phyloP scores from a whole-genome alignment of 306 rosid species.

The Trifolium fragiferum region DNA sequence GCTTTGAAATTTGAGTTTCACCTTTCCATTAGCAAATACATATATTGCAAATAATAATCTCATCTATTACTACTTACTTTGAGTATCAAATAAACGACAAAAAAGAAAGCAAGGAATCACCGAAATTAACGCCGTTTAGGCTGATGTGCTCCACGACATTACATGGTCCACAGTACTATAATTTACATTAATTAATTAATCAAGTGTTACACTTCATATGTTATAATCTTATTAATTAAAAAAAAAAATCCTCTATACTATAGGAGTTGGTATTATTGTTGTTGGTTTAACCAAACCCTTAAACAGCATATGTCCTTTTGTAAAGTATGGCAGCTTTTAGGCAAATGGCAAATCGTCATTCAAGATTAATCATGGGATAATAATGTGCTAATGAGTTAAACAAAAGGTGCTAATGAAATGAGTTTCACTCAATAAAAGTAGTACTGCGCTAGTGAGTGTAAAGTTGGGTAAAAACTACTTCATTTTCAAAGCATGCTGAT shows the following conservation, averaged over 20 bases:
- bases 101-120: conserved; percentile 84
- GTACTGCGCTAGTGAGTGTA: conserved; percentile 43
- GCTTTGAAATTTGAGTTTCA: conserved; percentile 71
- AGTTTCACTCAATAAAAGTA: no score
- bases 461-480: conserved; percentile 35
- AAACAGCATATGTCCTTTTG: background rate
- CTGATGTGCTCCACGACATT: conserved; percentile 75
- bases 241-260: background rate
- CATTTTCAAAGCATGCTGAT: conserved; percentile 32
- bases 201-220: background rate
- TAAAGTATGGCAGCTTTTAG: conserved; percentile 52
- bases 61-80: conserved; percentile 44
- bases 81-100: conserved; percentile 87
- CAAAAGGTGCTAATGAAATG: no score
- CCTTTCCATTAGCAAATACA: conserved; percentile 38
- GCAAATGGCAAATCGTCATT: conserved; percentile 41
- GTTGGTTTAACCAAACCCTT: conserved; percentile 32
- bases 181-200: no score
- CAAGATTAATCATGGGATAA: conserved; percentile 50
- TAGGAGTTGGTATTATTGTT: conserved; percentile 31
- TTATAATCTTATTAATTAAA: background rate
- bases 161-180: conserved; percentile 37
- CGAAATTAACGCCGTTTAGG: conserved; percentile 98
- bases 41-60: background rate
- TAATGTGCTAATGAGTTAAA: conserved; percentile 47